Evolutionary conservation across 106 monocot genomes (phyloP), one percentile per base, ranked within the genome.

Genomic region (Allium cepa): DNA sequence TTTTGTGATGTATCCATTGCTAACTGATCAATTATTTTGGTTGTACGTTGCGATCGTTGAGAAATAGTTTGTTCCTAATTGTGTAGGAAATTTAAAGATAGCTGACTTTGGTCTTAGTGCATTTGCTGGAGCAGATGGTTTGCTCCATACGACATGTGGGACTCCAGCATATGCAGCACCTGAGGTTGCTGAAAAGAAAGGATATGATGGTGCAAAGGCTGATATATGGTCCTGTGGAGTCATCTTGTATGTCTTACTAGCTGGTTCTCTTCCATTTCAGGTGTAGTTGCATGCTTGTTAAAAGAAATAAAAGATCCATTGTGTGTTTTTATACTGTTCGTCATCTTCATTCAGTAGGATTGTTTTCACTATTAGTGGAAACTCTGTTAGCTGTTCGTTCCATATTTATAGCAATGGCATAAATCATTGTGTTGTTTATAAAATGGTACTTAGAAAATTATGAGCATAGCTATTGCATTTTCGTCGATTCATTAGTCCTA

Each of bases 191-290:
- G 57, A 47, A 14, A 88, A 84, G 63, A 84, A 80, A 67, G 89
- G 85, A 0, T 90, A 90, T 75, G 89, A 90, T 62, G 89, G 89
- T 10, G 77, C 75, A 1, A 90, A 82, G 70, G 79, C 85, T 14
- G 89, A 90, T 62, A 49, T 85, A 11, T 90, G 89, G 89, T 90
- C 90, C 8, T 90, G 90, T 53, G 90, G 90, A 10, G 90, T 86
- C 49, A 79, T 90, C 71, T 79, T 90, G 69, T 90, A 64, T 68
- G 86, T 83, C 3, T 78, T 86, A 4, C 90, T 90, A 26, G 86
- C 86, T 46, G 90, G 90, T 8, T 75, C 69, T 53, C 80, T 86
- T 46, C 90, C 86, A 12, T 90, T 90, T 78, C 76, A 72, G 55
- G 86, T 68, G 56, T 17, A 15, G 36, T 4, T 36, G 36, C 36